These are phyloP conservation scores for Neolentinus lepideus DNA, from an alignment of 1,284 basidiomycete genomes.

Conservation along the genomic window DNA sequence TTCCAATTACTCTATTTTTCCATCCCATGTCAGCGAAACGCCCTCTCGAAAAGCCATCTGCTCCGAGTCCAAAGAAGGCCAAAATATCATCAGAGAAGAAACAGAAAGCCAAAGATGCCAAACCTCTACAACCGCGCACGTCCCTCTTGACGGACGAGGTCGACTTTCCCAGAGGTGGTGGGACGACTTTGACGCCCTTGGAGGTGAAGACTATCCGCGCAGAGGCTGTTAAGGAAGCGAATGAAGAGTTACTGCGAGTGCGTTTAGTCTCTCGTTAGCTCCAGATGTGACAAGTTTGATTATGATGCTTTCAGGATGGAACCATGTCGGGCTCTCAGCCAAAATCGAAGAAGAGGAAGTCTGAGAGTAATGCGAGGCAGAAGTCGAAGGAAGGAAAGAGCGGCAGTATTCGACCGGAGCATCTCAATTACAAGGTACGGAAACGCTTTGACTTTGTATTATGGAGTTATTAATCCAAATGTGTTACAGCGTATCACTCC, in stretches of 20 bases:
- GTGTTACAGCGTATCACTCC: slow-evolving; percentile 61
- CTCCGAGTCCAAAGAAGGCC: slow-evolving; percentile 49
- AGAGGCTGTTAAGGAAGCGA: slow-evolving; percentile 82
- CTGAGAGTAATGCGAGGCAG: slow-evolving; percentile 34
- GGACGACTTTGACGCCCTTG: slow-evolving; percentile 78
- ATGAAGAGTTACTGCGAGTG: slow-evolving; percentile 72
- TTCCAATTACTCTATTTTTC: no score
- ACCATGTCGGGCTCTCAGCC: slow-evolving; percentile 10
- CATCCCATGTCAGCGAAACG: slow-evolving; percentile 42
- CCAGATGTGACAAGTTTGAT: slow-evolving; percentile 3
- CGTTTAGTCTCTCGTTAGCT: slow-evolving; percentile 12
- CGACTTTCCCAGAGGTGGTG: slow-evolving; percentile 92
- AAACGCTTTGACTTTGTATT: not conserved
- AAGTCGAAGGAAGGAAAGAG: slow-evolving; percentile 30
- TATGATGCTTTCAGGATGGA: slow-evolving; percentile 15
- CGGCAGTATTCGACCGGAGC: slow-evolving; percentile 70
- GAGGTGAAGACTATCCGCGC: slow-evolving; percentile 84
- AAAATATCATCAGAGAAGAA: slow-evolving; percentile 28
- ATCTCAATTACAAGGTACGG: slow-evolving; percentile 88
- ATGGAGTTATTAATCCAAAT: not conserved
- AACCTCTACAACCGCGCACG: slow-evolving; percentile 22
- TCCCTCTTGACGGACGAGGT: slow-evolving; percentile 64
- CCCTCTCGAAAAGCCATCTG: slow-evolving; percentile 43
- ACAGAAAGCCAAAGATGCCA: slow-evolving; percentile 14
- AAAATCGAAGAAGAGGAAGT: slow-evolving; percentile 46